Evolutionary conservation across 345 rosid species (phyloP).

Genomic region (Melaleuca quinquenervia): DNA sequence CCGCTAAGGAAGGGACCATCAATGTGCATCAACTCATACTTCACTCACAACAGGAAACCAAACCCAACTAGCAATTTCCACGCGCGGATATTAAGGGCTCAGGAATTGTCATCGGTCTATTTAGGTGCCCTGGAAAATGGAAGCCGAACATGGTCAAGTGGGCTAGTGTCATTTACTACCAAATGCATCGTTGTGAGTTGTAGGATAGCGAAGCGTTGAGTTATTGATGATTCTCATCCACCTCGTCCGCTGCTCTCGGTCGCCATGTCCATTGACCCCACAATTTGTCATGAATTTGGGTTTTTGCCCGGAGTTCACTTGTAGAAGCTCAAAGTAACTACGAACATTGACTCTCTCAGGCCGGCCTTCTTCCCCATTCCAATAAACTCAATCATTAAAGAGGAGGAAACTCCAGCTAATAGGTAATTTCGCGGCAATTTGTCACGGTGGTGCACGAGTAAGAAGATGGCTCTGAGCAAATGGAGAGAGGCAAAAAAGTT

Average conservation of each 20-base stretch:
- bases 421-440: neutral
- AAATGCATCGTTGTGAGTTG: neutral
- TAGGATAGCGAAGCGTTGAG: neutral
- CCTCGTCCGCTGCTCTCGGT: neutral
- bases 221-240: neutral
- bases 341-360: neutral
- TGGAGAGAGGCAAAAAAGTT: neutral
- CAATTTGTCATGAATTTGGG: neutral
- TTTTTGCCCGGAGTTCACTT: neutral
- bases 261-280: neutral
- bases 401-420: neutral
- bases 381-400: neutral
- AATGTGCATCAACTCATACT: neutral
- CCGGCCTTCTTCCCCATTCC: neutral
- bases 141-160: neutral
- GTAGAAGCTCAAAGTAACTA: neutral
- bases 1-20: neutral
- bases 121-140: neutral
- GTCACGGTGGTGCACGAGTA: accelerated
- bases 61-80: neutral
- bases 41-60: too few species aligned
- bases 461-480: neutral
- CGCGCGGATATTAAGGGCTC: neutral
- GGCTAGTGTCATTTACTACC: neutral
- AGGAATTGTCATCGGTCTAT: neutral